Evolutionary conservation across 768 basidiomycete species (phyloP), one percentile per base, ranked within the genome.

Genomic region (Hirschioporus abietinus): DNA sequence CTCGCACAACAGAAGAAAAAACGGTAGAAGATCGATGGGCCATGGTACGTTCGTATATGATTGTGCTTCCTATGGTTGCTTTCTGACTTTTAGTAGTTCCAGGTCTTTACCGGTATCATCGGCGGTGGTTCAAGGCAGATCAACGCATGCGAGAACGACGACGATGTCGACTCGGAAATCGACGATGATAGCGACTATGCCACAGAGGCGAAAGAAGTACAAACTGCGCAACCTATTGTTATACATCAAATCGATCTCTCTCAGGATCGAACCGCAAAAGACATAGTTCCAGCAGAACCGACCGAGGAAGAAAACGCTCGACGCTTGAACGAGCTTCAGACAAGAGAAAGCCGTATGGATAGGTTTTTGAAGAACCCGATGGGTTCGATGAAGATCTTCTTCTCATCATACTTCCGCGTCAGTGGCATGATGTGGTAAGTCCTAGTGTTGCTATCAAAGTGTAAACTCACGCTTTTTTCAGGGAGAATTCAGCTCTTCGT

Each of bases 401-500:
- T 93, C 67, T 89, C 90, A 0, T 89, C 89, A 5, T 83, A 86
- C 70, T 88, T 87, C 77, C 80, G 85, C 36, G 83, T 86, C 65
- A 84, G 86, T 66, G 92, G 92, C 26, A 80, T 90, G 61, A 82
- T 87, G 65, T 92, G 88, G 91, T 90, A 67, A n/a, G 81, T 72
- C 9, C 6, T 63, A 20, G 68, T 30, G 60, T 61, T 7, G 34
- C 57, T 63, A 65, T 65, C 25, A 23, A 5, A n/a, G 62, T 66
- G 52, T 63, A 30, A n/a, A 26, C 30, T 3, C 30, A 30, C 64
- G 61, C 25, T 66, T 70, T 30, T 34, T 60, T 35, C 75, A 86
- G 83, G 76, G 76, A 77, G 23, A 81, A 84, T 70, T 81, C 72
- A 63, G 82, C 84, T 67, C 78, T 90, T 57, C 68, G 77, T 12